phyloP scores from a whole-genome alignment of 148 eudicot species.

The Nepenthes mirabilis region DNA sequence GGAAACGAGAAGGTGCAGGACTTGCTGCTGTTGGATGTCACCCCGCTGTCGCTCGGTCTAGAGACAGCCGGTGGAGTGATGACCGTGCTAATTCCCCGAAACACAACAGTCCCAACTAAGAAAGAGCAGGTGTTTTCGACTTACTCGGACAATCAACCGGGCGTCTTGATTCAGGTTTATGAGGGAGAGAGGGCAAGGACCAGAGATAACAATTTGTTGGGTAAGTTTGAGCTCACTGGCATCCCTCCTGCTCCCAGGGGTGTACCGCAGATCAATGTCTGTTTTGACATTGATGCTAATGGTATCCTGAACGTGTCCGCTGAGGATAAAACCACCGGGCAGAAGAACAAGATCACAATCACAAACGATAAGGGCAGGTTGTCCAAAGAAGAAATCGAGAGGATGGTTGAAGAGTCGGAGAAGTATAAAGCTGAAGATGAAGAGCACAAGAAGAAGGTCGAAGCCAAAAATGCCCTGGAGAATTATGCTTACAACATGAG shows the following conservation, averaged over 20 bases:
- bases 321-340: slow-evolving; percentile 45
- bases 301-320: slow-evolving; percentile 46
- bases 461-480: slow-evolving; percentile 41
- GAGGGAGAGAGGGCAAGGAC: slow-evolving; percentile 47
- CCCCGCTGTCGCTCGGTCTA: slow-evolving; percentile 36
- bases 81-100: slow-evolving; percentile 41
- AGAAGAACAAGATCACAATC: slow-evolving; percentile 47
- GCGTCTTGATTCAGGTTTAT: slow-evolving; percentile 40
- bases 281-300: slow-evolving; percentile 46
- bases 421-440: slow-evolving; percentile 43
- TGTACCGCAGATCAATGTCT: slow-evolving; percentile 43
- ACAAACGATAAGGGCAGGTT: slow-evolving; percentile 48
- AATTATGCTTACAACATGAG: slow-evolving; percentile 47
- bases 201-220: slow-evolving; percentile 35
- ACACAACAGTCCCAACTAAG: slow-evolving; percentile 48
- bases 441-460: slow-evolving; percentile 45
- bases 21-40: slow-evolving; percentile 36
- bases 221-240: slow-evolving; percentile 39
- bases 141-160: slow-evolving; percentile 45
- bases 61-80: slow-evolving; percentile 52
- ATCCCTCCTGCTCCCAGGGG: slow-evolving; percentile 48
- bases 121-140: slow-evolving; percentile 49
- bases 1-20: slow-evolving; percentile 49
- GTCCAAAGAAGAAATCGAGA: slow-evolving; percentile 46
- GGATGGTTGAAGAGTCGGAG: slow-evolving; percentile 54